Evolutionary conservation across 768 basidiomycete genomes (phyloP).

Genomic region (Boletus speciosus): DNA sequence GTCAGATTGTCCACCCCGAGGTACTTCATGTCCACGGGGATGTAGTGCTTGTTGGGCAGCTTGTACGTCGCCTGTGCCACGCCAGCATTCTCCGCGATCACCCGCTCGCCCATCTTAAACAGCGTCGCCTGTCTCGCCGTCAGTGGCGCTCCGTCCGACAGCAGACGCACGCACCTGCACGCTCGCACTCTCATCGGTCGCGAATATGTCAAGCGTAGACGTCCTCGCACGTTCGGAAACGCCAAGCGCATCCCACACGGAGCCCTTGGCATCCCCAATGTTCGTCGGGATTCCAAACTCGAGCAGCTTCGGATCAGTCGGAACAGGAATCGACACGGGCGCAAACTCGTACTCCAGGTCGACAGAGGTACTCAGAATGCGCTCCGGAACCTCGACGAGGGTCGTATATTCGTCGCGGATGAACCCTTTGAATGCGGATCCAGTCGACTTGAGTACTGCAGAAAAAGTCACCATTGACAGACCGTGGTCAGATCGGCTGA

Average conservation of each 20-base stretch:
- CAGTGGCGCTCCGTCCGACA: not conserved
- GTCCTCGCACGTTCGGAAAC: conserved; percentile 50
- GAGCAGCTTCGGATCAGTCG: conserved; percentile 50
- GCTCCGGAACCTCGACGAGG: conserved; percentile 75
- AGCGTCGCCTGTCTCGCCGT: conserved; percentile 67
- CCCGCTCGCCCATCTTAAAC: conserved; percentile 79
- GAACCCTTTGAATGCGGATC: conserved; percentile 81
- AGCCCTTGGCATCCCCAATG: conserved; percentile 38
- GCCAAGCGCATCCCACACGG: conserved; percentile 57
- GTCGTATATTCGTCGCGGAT: conserved; percentile 88
- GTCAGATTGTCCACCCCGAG: conserved; percentile 67
- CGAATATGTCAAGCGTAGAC: conserved; percentile 78
- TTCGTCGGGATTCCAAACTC: conserved; percentile 43
- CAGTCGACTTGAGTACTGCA: conserved; percentile 84
- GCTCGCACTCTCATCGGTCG: conserved; percentile 83
- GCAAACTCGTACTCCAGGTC: conserved; percentile 70
- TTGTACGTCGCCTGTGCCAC: conserved; percentile 64
- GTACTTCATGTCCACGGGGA: conserved; percentile 81
- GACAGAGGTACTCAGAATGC: conserved; percentile 87
- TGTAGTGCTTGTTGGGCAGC: conserved; percentile 93
- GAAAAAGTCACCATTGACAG: not conserved
- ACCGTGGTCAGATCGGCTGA: not conserved
- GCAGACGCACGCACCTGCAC: conserved; percentile 62
- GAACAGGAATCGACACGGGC: conserved; percentile 43
- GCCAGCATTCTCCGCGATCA: conserved; percentile 62